These are phyloP conservation scores for Geotrichum restrictum DNA, from an alignment of 1,139 yeast species.

Conservation along the genomic window DNA sequence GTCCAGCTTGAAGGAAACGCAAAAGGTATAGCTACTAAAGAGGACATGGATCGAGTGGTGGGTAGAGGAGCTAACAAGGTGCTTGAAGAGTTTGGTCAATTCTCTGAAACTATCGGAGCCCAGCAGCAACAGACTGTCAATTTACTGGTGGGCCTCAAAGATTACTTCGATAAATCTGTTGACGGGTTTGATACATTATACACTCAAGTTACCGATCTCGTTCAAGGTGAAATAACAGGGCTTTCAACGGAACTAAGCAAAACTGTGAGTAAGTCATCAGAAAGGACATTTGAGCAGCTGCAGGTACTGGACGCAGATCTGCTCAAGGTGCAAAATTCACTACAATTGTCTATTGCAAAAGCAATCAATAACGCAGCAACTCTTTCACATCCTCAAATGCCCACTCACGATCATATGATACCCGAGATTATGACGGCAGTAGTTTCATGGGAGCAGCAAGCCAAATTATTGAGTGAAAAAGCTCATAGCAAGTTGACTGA, in stretches of 20 bases:
- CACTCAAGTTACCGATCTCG: constrained; percentile 5
- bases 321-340: constrained; percentile 6
- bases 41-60: constrained; percentile 10
- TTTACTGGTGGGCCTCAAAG: constrained; percentile 11
- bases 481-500: constrained; percentile 7
- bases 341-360: constrained; percentile 9
- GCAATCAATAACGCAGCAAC: constrained; percentile 10
- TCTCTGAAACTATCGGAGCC: constrained; percentile 13
- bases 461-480: constrained; percentile 7
- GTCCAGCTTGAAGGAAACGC: neutral
- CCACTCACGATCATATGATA: constrained; percentile 13
- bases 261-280: constrained; percentile 11
- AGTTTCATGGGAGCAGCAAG: constrained; percentile 3
- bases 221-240: constrained; percentile 11
- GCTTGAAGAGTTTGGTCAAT: constrained; percentile 17
- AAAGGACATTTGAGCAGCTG: constrained; percentile 16
- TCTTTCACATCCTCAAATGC: constrained; percentile 5
- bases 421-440: constrained; percentile 11
- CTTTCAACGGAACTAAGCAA: constrained; percentile 15
- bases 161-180: constrained; percentile 10
- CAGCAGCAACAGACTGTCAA: constrained; percentile 18
- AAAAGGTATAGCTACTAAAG: constrained; percentile 2
- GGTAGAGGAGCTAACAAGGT: constrained; percentile 7
- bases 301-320: constrained; percentile 13
- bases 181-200: constrained; percentile 9